phyloP scores from a whole-genome alignment of 2,329 filamentous ascomycete species.

The Didymella segeticola region DNA sequence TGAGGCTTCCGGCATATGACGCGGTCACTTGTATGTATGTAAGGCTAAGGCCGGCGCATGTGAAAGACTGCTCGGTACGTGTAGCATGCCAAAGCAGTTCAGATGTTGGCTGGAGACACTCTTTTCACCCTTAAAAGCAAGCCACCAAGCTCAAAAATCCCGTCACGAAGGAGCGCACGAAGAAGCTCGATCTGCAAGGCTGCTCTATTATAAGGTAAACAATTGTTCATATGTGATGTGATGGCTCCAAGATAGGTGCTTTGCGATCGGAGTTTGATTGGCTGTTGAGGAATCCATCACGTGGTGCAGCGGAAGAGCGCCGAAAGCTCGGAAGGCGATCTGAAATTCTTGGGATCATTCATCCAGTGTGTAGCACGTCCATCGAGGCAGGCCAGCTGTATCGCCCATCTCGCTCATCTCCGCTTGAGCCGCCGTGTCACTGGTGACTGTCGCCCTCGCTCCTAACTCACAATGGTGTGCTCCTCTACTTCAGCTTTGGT shows the following conservation, averaged over 20 bases:
- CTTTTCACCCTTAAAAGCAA: no score
- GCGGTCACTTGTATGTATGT: constrained; percentile 19
- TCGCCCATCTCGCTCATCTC: neutral
- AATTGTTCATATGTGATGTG: no score
- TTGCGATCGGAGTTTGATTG: constrained; percentile 46
- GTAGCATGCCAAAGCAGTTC: constrained; percentile 9
- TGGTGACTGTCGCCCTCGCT: neutral
- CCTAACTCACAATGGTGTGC: constrained; percentile 36
- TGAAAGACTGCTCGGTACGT: constrained; percentile 34
- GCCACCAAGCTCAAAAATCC: neutral
- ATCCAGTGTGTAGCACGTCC: constrained; percentile 25
- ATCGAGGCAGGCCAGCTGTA: constrained; percentile 16
- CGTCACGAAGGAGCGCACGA: neutral
- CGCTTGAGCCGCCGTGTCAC: neutral
- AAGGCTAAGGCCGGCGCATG: constrained; percentile 34
- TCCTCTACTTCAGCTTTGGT: neutral
- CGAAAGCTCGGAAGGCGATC: constrained; percentile 38
- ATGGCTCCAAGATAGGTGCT: constrained; percentile 7
- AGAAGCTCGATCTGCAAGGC: neutral
- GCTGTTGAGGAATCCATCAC: constrained; percentile 27
- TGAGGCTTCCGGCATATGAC: constrained; percentile 21
- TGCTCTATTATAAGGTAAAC: neutral
- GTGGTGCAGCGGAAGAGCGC: constrained; percentile 29
- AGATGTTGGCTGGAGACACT: neutral
- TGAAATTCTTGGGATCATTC: constrained; percentile 20